Base-by-base conservation (phyloP, 2,329 filamentous ascomycete species). In the Penicillium brasilianum region DNA sequence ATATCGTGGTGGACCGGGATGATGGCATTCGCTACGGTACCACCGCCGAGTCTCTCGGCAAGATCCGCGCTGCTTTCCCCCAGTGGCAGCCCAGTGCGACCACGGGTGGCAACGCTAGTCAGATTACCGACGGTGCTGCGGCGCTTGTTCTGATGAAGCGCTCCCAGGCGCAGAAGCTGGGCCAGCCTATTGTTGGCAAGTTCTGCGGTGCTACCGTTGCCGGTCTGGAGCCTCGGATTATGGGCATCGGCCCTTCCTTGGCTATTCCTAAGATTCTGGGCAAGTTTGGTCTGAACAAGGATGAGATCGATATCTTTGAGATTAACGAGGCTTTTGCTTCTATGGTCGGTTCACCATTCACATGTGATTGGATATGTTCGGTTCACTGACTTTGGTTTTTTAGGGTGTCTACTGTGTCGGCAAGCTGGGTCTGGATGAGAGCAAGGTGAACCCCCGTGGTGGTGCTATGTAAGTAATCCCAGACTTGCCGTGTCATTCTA, bases 401-500 rank as follows among this genome's bases (percentile, higher is more conserved):
- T 90, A 97, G 85, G 96, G 92, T 80, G 79, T 97, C 67, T 97
- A 90, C 87, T 96, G 92, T 77, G 88, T 92, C 62, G 89, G 92
- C 71, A 89, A 96, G 83, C 85, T 97, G 20, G 89, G 88, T 37
- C 82, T 97, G 36, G 90, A 92, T 62, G 76, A 83, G 65, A 87
- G 89, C 62, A 97, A 97, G 85, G 90, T 97, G 72, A 97, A 97
- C 82, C 93, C 93, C 65, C 95, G 96, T 83, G 93, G 93, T 65
- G 93, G 93, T 66, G 92, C 92, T 41, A 96, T 97, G 77, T 79
- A 73, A 73, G 77, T 64, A 11, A 43, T 13, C 4, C 25, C 3
- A 20, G 18, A 4, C 4, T 22, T 28, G 1, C 13, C n/a, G 10
- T 13, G 10, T 20, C 7, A 16, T 39, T 48, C 28, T 16, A 39